These are phyloP conservation scores for Iberis amara DNA, from an alignment of 441 rosid species.

Conservation along the genomic window DNA sequence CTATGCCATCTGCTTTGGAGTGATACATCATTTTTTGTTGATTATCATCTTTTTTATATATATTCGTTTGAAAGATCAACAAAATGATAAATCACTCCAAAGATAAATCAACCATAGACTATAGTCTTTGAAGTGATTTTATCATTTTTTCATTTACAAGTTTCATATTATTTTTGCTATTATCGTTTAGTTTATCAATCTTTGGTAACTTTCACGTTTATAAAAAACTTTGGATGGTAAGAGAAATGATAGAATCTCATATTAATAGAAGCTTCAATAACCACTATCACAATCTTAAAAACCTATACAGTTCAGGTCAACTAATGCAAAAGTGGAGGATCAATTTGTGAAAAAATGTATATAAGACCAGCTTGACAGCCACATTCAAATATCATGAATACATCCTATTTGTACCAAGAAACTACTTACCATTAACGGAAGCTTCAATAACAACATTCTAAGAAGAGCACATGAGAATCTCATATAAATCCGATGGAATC, in stretches of 20 bases:
- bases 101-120: too few species aligned
- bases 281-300: conserved; percentile 1
- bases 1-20: too few species aligned
- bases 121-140: too few species aligned
- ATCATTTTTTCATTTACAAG: too few species aligned
- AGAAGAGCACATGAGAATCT: conserved; percentile 36
- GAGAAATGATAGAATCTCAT: conserved; percentile 13
- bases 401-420: conserved; percentile 8
- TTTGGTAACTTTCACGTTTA: too few species aligned
- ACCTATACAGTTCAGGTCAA: conserved; percentile 17
- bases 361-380: conserved; percentile 12
- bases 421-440: conserved; percentile 50
- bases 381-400: conserved; percentile 7
- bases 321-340: conserved; percentile 5
- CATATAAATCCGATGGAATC: conserved; percentile 38
- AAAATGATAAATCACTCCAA: too few species aligned
- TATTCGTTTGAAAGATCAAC: too few species aligned
- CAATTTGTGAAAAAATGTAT: conserved; percentile 1
- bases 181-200: too few species aligned
- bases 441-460: conserved; percentile 57
- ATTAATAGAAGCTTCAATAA: conserved; percentile 17
- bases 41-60: too few species aligned
- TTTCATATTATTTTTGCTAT: too few species aligned
- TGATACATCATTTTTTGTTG: too few species aligned
- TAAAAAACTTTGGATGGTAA: too few species aligned